Evolutionary conservation across 1,139 yeast genomes (phyloP), one percentile per base, ranked within the genome.

Genomic region (Saccharomycopsis phalli): DNA sequence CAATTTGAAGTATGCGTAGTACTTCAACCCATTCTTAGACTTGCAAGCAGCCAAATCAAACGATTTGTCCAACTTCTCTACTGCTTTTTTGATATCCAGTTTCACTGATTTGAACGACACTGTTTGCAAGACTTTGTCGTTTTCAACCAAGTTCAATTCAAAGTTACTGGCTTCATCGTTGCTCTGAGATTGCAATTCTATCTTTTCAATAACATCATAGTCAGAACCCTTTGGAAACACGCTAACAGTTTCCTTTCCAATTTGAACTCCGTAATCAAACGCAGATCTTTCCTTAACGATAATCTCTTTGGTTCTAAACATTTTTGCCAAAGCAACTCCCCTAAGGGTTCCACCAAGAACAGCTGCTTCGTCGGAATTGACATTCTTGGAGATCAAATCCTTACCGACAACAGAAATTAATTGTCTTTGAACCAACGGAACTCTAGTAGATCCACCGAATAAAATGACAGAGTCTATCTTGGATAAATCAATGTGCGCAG

Each of bases 291-390:
- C 95, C 34, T 71, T 56, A 5, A 86, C 67, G 20, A 66, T 63
- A 40, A 86, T 68, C 34, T 74, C 77, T 51, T 74, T 76, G 7
- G 81, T 68, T 50, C 76, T 74, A 56, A 78, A 79, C 50, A 74
- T 69, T 34, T 71, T 69, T 22, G 80, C 71, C 18, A 77, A 55
- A 14, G 68, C 71, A 40, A 87, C 81, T 11, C 93, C 98, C 48
- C 87, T 72, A 36, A 82, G 64, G 11, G 95, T 77, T 4, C 94
- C 77, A 41, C 99, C 99, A 53, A 84, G 68, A 11, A 87, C 95
- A 45, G 86, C 87, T 46, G 96, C 78, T 61, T 91, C 99, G 61
- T 91, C 99, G 0, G 98, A 93, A 58, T 91, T 91, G 37, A 93
- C 94, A 42, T 81, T 84, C 58, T 81, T 87, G n/a, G 95, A 71